Evolutionary conservation across 306 rosid species (phyloP).

Genomic region (Sindora glabra): DNA sequence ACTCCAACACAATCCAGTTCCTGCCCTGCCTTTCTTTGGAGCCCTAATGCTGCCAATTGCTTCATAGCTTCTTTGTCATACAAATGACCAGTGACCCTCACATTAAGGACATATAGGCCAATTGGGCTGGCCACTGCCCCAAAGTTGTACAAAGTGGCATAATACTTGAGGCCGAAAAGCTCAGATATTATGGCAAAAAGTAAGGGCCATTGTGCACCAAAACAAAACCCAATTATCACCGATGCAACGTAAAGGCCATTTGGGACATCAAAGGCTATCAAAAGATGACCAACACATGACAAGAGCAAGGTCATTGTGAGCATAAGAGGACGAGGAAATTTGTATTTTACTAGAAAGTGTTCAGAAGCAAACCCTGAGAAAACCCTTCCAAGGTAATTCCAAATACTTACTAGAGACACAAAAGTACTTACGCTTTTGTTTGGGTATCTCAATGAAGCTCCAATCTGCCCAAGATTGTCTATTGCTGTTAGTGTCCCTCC

Average conservation of each 20-base stretch:
- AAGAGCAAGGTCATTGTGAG: slow-evolving; percentile 35
- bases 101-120: slow-evolving; percentile 32
- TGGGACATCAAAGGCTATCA: slow-evolving; percentile 35
- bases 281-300: slow-evolving; percentile 45
- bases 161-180: slow-evolving; percentile 36
- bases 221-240: slow-evolving; percentile 24
- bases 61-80: slow-evolving; percentile 29
- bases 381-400: slow-evolving; percentile 55
- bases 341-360: slow-evolving; percentile 20
- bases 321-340: slow-evolving; percentile 42
- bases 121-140: slow-evolving; percentile 26
- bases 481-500: slow-evolving; percentile 51
- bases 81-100: slow-evolving; percentile 25
- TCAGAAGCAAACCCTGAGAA: slow-evolving; percentile 42
- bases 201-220: slow-evolving; percentile 29
- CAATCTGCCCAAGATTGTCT: slow-evolving; percentile 49
- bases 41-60: slow-evolving; percentile 23
- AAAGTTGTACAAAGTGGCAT: slow-evolving; percentile 33
- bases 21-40: slow-evolving; percentile 14
- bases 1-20: slow-evolving; percentile 19
- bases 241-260: slow-evolving; percentile 40
- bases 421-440: slow-evolving; percentile 31
- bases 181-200: slow-evolving; percentile 30
- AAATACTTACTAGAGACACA: slow-evolving; percentile 45
- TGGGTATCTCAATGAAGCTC: slow-evolving; percentile 26